Conservation (phyloP, 1,284 basidiomycete species). For the Gomphus bonarii region DNA sequence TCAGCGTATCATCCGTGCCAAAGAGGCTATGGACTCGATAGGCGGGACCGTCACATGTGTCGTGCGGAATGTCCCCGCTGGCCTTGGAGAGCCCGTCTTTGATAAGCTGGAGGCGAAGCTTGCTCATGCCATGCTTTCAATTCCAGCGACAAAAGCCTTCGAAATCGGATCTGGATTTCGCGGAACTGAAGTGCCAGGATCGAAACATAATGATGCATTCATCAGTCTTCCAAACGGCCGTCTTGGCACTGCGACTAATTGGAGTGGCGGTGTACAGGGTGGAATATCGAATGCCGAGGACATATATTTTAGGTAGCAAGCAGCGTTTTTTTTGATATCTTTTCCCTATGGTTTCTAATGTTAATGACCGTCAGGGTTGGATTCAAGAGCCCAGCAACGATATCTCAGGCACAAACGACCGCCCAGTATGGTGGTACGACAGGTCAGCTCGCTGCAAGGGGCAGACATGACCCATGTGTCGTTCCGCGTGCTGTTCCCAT, state of each 20-base stretch:
- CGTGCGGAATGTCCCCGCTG: conserved; percentile 81
- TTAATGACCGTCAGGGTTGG: conserved; percentile 50
- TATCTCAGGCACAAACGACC: conserved; percentile 86
- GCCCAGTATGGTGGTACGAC: conserved; percentile 87
- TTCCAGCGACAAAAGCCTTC: conserved; percentile 97
- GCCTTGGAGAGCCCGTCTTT: conserved; percentile 95
- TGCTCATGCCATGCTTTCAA: conserved; percentile 97
- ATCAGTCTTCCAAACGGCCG: conserved; percentile 55
- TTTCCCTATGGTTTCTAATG: not conserved
- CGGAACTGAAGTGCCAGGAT: conserved; percentile 92
- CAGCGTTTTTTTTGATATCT: not conserved
- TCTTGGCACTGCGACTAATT: conserved; percentile 85
- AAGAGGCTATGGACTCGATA: conserved; percentile 87
- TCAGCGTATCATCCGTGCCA: conserved; percentile 89
- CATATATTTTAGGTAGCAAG: conserved; percentile 85
- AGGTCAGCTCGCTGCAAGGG: conserved; percentile 83
- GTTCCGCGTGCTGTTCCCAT: conserved; percentile 97
- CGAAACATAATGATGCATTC: conserved; percentile 91
- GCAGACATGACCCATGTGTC: conserved; percentile 96
- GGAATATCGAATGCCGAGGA: conserved; percentile 97
- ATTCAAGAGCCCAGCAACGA: conserved; percentile 98
- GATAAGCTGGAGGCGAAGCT: conserved; percentile 98
- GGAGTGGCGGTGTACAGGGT: conserved; percentile 96
- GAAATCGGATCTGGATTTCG: conserved; percentile 97
- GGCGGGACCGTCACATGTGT: conserved; percentile 97